phyloP scores from a whole-genome alignment of 441 rosid species.

The Croton setiger region DNA sequence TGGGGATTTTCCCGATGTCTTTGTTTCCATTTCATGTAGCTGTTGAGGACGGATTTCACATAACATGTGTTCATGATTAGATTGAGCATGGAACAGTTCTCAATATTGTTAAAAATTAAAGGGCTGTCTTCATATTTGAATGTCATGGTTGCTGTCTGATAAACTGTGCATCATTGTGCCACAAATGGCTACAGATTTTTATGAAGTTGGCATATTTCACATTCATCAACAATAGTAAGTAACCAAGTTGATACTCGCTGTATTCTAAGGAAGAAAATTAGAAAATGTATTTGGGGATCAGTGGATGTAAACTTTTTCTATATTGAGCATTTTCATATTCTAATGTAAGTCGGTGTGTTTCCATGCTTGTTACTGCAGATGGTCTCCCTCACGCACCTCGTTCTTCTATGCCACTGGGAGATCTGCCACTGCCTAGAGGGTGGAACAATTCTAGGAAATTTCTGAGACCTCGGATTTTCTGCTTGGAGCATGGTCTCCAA shows the following conservation, averaged over 20 bases:
- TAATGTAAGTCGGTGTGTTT: slow-evolving; percentile 20
- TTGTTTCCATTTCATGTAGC: slow-evolving; percentile 1
- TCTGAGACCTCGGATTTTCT: slow-evolving; percentile 86
- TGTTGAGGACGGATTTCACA: background rate
- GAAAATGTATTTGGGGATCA: slow-evolving; percentile 6
- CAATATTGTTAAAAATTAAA: background rate
- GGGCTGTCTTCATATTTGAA: background rate
- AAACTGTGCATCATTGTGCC: slow-evolving; percentile 1
- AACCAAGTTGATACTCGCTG: background rate
- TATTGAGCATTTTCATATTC: slow-evolving; percentile 19
- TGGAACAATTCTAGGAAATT: slow-evolving; percentile 57
- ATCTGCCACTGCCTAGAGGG: slow-evolving; percentile 30
- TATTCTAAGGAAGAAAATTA: slow-evolving; percentile 12
- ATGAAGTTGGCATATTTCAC: background rate
- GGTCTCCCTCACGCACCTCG: slow-evolving; percentile 20
- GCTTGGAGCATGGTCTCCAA: slow-evolving; percentile 91
- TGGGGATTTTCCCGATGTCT: too few relatives aligned
- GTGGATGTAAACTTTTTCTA: slow-evolving; percentile 8
- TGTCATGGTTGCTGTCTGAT: background rate
- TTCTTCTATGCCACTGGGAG: slow-evolving; percentile 29
- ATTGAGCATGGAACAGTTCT: background rate
- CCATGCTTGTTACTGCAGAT: slow-evolving; percentile 33
- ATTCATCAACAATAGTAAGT: background rate
- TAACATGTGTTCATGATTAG: too few relatives aligned
- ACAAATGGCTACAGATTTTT: background rate